Conservation (phyloP, 805 yeast species). For the Candida tammaniensis region DNA sequence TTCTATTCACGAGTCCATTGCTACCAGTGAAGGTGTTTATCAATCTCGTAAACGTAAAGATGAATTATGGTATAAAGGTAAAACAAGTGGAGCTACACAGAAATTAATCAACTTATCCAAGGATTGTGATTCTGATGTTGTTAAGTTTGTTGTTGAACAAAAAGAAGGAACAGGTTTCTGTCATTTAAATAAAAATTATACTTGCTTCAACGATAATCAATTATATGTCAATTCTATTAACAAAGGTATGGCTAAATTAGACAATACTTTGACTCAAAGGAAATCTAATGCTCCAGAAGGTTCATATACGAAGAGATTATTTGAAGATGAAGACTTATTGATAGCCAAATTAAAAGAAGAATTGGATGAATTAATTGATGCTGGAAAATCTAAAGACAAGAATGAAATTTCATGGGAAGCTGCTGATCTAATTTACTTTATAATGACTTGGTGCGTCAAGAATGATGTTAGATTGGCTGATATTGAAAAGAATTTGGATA, state of each 20-base stretch:
- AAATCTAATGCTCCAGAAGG: constrained; percentile 75
- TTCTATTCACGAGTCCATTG: constrained; percentile 78
- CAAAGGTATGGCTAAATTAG: constrained; percentile 66
- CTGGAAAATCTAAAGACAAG: constrained; percentile 38
- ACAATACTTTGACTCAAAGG: constrained; percentile 63
- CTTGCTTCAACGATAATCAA: constrained; percentile 66
- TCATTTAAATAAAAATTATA: constrained; percentile 67
- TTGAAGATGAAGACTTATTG: constrained; percentile 71
- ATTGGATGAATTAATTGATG: constrained; percentile 93
- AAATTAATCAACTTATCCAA: constrained; percentile 58
- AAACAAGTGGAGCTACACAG: constrained; percentile 95
- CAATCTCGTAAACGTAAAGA: constrained; percentile 76
- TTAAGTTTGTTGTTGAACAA: constrained; percentile 84
- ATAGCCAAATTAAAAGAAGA: constrained; percentile 91
- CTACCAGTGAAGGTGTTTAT: constrained; percentile 83
- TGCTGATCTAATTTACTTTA: constrained; percentile 76
- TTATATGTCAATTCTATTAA: constrained; percentile 47
- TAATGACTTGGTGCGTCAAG: constrained; percentile 53
- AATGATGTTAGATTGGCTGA: constrained; percentile 78
- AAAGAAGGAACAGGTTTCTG: constrained; percentile 83
- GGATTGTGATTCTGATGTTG: constrained; percentile 92
- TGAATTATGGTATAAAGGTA: constrained; percentile 95
- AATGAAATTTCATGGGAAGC: constrained; percentile 80
- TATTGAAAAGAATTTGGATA: constrained; percentile 78
- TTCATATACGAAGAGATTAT: constrained; percentile 89